Percentiles rank a stretch among this genome's conserved stretches.
phyloP scores from a whole-genome alignment of 2,329 filamentous ascomycete genomes.

The Emmonsia crescens region DNA sequence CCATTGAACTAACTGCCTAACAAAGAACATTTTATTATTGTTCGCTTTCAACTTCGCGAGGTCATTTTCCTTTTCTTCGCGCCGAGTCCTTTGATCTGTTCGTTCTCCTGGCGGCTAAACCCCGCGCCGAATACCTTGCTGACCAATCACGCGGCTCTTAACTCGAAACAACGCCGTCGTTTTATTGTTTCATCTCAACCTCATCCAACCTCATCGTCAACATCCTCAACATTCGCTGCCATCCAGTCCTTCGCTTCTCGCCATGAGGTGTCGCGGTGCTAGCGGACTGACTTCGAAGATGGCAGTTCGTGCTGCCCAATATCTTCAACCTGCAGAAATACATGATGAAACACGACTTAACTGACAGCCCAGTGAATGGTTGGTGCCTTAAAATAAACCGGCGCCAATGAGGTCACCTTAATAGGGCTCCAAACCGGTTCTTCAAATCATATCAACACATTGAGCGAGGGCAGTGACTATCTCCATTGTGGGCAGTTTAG shows the following conservation, averaged over 20 bases:
- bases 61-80: too few relatives aligned
- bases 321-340: not conserved
- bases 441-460: not conserved
- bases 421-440: not conserved
- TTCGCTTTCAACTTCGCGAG: not conserved
- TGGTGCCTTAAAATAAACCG: not conserved
- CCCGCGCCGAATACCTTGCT: not conserved
- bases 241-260: slow-evolving; percentile 13
- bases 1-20: not conserved
- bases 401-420: not conserved
- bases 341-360: not conserved
- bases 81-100: not conserved
- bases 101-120: slow-evolving; percentile 1
- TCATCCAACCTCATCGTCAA: slow-evolving; percentile 8
- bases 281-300: not conserved
- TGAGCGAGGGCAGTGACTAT: not conserved
- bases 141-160: slow-evolving; percentile 1
- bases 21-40: not conserved
- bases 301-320: not conserved
- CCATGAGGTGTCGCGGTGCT: not conserved
- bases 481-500: not conserved
- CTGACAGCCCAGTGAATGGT: slow-evolving; percentile 1
- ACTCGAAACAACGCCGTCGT: slow-evolving; percentile 9
- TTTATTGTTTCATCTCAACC: not conserved
- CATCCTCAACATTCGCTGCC: slow-evolving; percentile 4